Percentiles rank a stretch among this genome's conserved stretches.
These are phyloP conservation scores for Fusarium secorum DNA, from an alignment of 2,329 filamentous ascomycete genomes.

Conservation along the genomic window DNA sequence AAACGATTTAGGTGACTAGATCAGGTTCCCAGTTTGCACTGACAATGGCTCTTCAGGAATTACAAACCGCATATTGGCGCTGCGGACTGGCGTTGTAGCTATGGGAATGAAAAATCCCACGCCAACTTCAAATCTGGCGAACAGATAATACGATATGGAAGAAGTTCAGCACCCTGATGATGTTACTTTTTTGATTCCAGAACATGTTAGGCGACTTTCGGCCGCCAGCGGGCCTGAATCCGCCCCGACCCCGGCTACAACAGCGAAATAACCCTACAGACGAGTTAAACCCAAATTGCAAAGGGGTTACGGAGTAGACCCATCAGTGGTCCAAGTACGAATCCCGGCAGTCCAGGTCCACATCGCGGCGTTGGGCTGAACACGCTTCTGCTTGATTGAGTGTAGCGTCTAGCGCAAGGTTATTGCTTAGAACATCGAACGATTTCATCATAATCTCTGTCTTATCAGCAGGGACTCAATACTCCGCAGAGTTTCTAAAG, in stretches of 20 bases:
- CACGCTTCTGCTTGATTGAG: not conserved
- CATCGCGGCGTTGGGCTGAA: not conserved
- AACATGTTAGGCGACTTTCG: not conserved
- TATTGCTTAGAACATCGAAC: not conserved
- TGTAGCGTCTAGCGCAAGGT: not conserved
- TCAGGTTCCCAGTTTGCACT: not conserved
- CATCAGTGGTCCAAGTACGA: not conserved
- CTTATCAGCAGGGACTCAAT: not conserved
- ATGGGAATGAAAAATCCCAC: not conserved
- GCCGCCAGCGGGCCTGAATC: not conserved
- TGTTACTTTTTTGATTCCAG: not conserved
- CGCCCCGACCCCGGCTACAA: not conserved
- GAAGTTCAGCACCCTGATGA: rapidly evolving
- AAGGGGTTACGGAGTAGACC: not conserved
- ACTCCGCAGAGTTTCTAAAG: not conserved
- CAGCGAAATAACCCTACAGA: not conserved
- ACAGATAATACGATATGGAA: rapidly evolving
- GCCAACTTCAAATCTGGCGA: not conserved
- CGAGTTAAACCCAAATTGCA: not conserved
- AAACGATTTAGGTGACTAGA: not conserved
- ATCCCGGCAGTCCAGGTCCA: not conserved
- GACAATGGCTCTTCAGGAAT: rapidly evolving
- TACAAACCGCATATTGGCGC: not conserved
- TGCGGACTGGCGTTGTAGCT: not conserved
- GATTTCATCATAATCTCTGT: not conserved